Evolutionary conservation across 176 grass and related monocot species (phyloP).

Genomic region (Zizania latifolia): DNA sequence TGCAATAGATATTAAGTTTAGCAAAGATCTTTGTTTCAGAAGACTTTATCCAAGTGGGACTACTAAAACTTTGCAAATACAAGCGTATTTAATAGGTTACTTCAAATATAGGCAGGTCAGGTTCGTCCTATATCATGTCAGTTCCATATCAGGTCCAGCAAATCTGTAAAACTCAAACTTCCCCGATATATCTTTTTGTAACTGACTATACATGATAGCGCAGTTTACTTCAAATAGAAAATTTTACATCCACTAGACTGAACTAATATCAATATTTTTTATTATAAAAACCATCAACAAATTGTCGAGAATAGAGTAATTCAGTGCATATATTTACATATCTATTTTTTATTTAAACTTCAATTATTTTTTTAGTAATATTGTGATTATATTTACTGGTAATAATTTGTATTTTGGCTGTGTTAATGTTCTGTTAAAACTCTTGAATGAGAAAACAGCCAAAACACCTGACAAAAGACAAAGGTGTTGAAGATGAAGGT

Average conservation of each 20-base stretch:
- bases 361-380: not conserved
- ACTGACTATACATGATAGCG: not conserved
- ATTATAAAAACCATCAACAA: not conserved
- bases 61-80: not conserved
- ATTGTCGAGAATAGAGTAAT: not conserved
- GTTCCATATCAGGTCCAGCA: not conserved
- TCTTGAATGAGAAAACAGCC: slow-evolving; percentile 7
- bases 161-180: not conserved
- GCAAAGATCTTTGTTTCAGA: not conserved
- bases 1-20: not conserved
- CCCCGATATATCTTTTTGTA: not conserved
- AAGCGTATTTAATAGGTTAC: not conserved
- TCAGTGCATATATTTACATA: not conserved
- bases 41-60: not conserved
- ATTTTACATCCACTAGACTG: not conserved
- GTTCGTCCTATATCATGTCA: not conserved
- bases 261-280: not conserved
- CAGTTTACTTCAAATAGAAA: slow-evolving; percentile 3
- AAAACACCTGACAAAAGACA: slow-evolving; percentile 74
- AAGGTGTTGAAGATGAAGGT: slow-evolving; percentile 96
- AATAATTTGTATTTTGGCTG: not conserved
- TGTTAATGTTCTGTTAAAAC: not conserved
- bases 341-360: not conserved
- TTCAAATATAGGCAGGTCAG: not conserved
- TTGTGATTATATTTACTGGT: not conserved